Evolutionary conservation across 1,284 basidiomycete species (phyloP), one percentile per base, ranked within the genome.

Genomic region (Ustilago tritici): DNA sequence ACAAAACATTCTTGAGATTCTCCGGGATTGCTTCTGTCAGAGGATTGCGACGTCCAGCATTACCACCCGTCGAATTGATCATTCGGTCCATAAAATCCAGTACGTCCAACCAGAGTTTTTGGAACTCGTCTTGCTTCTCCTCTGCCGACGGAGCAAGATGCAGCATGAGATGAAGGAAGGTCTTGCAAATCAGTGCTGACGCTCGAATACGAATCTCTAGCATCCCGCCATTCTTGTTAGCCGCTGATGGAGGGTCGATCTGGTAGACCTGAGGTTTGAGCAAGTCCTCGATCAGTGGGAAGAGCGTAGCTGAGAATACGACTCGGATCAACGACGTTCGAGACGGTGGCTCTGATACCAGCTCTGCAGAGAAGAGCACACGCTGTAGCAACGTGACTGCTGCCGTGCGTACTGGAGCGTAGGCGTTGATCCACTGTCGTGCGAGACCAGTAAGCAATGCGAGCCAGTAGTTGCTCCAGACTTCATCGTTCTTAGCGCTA

Each of bases 1-100:
- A 90, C 31, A 99, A 88, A 38, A 98, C 93, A 85, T 99, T 99
- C 88, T 99, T 99, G 78, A 99, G 89, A 7, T 95, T 95, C 87
- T 99, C 97, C 0, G 93, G 94, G 34, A 98, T 90, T 0, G 95
- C 95, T 86, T 99, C 96, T 83, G 92, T 92, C 74, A 2, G 65
- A 12, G 46, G n/a, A 57, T 68, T 71, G 40, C 68, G 64, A 76
- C 82, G 65, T 3, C 66, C 36, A 4, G 70, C 43, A 35, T 65
- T 62, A 31, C 50, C 70, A 19, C 62, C 72, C 8, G 65, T 70
- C 32, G 91, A 90, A 68, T 92, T 91, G 92, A 98, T 95, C 81
- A 98, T 89, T 19, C 93, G 90, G 86, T 97, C 95, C 36, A 98
- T 89, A 65, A 95, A 88, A 83, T 97, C 95, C 60, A 99, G 88